A percentile compares a stretch with the other conserved stretches of the same genome.
Conservation (phyloP, 805 yeast genomes). For the Pichia nakasei region DNA sequence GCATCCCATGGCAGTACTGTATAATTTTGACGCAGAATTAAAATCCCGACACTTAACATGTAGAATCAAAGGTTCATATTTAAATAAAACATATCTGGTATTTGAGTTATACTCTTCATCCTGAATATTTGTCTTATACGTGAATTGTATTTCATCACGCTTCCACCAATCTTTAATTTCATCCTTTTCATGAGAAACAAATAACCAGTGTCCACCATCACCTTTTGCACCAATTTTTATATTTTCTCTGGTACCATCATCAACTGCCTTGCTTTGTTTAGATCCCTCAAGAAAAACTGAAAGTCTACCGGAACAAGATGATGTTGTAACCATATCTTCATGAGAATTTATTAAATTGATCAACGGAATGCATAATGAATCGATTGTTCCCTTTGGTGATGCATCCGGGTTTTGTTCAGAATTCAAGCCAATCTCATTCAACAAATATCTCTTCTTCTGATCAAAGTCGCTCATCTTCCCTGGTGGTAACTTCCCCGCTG, state of each 20-base stretch:
- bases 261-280: slow-evolving; percentile 19
- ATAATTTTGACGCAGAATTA: slow-evolving; percentile 49
- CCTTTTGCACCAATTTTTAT: slow-evolving; percentile 72
- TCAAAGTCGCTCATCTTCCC: slow-evolving; percentile 42
- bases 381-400: slow-evolving; percentile 89
- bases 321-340: slow-evolving; percentile 69
- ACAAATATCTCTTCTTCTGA: slow-evolving; percentile 51
- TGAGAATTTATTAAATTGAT: slow-evolving; percentile 58
- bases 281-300: slow-evolving; percentile 74
- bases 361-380: slow-evolving; percentile 61
- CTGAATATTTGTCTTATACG: neutral
- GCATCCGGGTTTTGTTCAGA: slow-evolving; percentile 42
- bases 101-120: neutral
- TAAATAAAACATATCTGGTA: slow-evolving; percentile 56
- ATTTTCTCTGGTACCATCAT: neutral
- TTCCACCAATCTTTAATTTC: slow-evolving; percentile 44
- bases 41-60: slow-evolving; percentile 72
- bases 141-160: slow-evolving; percentile 17
- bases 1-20: slow-evolving; percentile 67
- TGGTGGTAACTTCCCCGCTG: too few species aligned
- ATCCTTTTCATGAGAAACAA: slow-evolving; percentile 57
- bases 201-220: slow-evolving; percentile 76
- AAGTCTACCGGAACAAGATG: slow-evolving; percentile 82
- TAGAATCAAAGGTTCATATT: slow-evolving; percentile 77
- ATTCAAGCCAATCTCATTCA: slow-evolving; percentile 42